phyloP scores from a whole-genome alignment of 164 flowering plant species.

The Nymphaea colorata region DNA sequence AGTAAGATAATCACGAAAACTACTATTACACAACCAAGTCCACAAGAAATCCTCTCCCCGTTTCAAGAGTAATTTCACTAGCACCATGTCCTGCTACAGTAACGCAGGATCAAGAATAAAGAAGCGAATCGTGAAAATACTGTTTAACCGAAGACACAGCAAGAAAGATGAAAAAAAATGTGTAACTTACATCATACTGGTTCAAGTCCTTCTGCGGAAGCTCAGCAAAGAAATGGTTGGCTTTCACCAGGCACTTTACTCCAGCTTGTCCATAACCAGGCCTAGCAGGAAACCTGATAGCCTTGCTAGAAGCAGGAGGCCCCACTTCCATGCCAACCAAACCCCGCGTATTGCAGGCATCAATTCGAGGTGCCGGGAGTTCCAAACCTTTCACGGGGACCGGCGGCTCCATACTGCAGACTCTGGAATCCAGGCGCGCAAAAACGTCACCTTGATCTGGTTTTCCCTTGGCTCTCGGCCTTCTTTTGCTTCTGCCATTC shows the following conservation, averaged over 20 bases:
- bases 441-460: conserved; percentile 35
- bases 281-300: conserved; percentile 54
- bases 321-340: conserved; percentile 28
- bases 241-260: conserved; percentile 81
- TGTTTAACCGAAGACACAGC: no score
- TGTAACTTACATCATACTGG: conserved; percentile 81
- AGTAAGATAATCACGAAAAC: conserved; percentile 8
- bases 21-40: not conserved
- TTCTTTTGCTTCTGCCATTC: conserved; percentile 31
- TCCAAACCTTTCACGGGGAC: conserved; percentile 17
- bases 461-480: conserved; percentile 30
- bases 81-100: not conserved
- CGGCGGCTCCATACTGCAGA: conserved; percentile 21
- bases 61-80: not conserved
- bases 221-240: conserved; percentile 88
- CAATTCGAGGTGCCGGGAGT: conserved; percentile 13
- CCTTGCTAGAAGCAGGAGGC: conserved; percentile 63
- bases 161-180: not conserved
- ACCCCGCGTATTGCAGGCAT: no score
- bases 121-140: no score
- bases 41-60: no score
- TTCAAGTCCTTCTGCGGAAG: conserved; percentile 78
- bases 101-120: no score
- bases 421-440: conserved; percentile 48
- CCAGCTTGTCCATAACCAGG: conserved; percentile 83